Base-by-base conservation (phyloP, 129 eudicot genomes). In the Glebionis coronaria region DNA sequence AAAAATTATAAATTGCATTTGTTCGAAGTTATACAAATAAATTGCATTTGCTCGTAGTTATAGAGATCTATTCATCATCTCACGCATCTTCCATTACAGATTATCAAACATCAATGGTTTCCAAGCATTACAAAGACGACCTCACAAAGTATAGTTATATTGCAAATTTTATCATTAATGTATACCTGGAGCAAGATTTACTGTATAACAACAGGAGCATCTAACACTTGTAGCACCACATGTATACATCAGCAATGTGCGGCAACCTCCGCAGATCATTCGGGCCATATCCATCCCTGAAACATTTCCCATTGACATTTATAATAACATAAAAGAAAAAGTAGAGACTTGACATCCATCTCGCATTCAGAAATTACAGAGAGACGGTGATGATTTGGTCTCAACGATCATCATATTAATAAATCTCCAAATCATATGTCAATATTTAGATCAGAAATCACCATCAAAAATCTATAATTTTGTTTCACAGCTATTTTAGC, bases 191-290 rank as follows among this genome's bases (percentile, higher is more conserved):
- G 82, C 82, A 78, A 84, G 88, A 77, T 84, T 86, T 71, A 86
- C 86, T 11, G 85, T 84, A 55, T 84, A 84, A 69, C 95, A 90
- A 49, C 97, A 90, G 6, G 93, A 81, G 79, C 97, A 90, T 75
- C 97, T 84, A 57, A 90, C 95, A 44, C 97, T 90, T 38, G 91
- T 74, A 31, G 97, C 97, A 12, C 97, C 97, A 54, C 88, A 85
- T 2, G 97, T 70, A 66, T 90, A 85, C 97, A 86, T 86, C 27
- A 90, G 83, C 71, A 86, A 80, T 14, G 88, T 86, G 23, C 84
- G 97, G 57, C 97, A 90, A 55, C 95, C 85, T 58, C 97, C 88
- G 47, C 97, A 90, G 19, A 90, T 84, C 64, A 90, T 72, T 65
- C 84, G 95, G 56, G 93, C 83, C 94, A 90, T 90, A 72, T 90